Evolutionary conservation across 345 rosid genomes (phyloP).

Genomic region (Ricinus communis): DNA sequence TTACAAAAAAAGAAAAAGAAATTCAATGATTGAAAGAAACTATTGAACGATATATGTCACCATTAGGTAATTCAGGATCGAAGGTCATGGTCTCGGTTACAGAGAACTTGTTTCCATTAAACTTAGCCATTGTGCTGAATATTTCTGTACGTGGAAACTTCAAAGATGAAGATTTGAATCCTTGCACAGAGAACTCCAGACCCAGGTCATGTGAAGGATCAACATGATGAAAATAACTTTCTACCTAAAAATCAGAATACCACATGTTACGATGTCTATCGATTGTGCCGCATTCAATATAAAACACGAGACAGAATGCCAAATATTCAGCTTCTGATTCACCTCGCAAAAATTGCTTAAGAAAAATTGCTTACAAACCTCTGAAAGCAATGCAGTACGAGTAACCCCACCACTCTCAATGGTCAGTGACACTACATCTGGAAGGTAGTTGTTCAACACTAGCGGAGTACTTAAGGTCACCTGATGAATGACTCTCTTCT

Average conservation of each 20-base stretch:
- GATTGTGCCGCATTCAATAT: conserved; percentile 21
- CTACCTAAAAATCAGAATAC: conserved; percentile 47
- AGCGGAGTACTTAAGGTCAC: conserved; percentile 77
- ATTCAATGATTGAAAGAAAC: conserved; percentile 7
- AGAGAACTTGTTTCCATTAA: conserved; percentile 65
- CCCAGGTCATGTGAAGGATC: conserved; percentile 85
- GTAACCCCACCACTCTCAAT: conserved; percentile 74
- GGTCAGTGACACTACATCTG: conserved; percentile 59
- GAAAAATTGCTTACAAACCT: conserved; percentile 55
- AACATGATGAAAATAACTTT: conserved; percentile 72
- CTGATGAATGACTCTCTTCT: conserved; percentile 54
- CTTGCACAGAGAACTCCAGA: conserved; percentile 61
- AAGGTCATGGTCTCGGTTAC: conserved; percentile 64
- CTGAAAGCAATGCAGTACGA: conserved; percentile 58
- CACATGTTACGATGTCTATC: background rate
- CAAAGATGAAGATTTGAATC: conserved; percentile 52
- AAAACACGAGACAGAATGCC: conserved; percentile 12
- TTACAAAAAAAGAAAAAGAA: conserved; percentile 14
- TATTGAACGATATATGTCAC: conserved; percentile 32
- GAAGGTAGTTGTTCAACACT: conserved; percentile 70
- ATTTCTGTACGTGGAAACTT: conserved; percentile 80
- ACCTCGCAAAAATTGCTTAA: background rate
- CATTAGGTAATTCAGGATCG: conserved; percentile 44
- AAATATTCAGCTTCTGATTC: background rate
- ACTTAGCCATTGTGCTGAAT: conserved; percentile 63